These are phyloP conservation scores for Camellia oleifera DNA, from an alignment of 179 eudicot species.

Conservation along the genomic window DNA sequence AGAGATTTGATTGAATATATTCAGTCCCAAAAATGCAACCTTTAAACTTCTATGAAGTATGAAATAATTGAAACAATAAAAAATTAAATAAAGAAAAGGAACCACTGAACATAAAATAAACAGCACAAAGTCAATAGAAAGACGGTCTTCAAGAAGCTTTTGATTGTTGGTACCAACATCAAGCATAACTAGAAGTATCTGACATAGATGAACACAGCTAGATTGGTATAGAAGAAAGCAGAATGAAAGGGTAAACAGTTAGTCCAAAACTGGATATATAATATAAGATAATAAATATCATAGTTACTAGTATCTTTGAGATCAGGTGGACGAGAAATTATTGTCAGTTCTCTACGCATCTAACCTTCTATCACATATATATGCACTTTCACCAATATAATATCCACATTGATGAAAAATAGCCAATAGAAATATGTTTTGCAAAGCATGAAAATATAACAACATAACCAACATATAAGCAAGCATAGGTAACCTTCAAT, in stretches of 20 bases:
- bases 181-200: conserved; percentile 97
- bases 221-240: conserved; percentile 1
- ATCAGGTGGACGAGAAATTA: neutral
- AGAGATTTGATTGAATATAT: neutral
- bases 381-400: neutral
- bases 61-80: neutral
- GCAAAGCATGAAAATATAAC: neutral
- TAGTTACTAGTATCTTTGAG: neutral
- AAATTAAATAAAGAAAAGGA: neutral
- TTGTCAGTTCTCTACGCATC: neutral
- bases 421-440: neutral
- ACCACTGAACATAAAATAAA: conserved; percentile 10
- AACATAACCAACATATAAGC: neutral
- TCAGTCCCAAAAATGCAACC: neutral
- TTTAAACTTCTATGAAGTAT: neutral
- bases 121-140: conserved; percentile 40
- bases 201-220: conserved; percentile 14
- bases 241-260: neutral
- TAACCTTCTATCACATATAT: neutral
- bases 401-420: neutral
- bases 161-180: conserved; percentile 98
- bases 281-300: neutral
- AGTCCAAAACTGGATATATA: neutral
- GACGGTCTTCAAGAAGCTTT: conserved; percentile 80
- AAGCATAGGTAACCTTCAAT: conserved; percentile 1